A percentile compares a stretch with the other conserved stretches of the same genome.
These are phyloP conservation scores for Kickxella alabastrina DNA, from an alignment of 192 early-diverging fungal species.

Conservation along the genomic window DNA sequence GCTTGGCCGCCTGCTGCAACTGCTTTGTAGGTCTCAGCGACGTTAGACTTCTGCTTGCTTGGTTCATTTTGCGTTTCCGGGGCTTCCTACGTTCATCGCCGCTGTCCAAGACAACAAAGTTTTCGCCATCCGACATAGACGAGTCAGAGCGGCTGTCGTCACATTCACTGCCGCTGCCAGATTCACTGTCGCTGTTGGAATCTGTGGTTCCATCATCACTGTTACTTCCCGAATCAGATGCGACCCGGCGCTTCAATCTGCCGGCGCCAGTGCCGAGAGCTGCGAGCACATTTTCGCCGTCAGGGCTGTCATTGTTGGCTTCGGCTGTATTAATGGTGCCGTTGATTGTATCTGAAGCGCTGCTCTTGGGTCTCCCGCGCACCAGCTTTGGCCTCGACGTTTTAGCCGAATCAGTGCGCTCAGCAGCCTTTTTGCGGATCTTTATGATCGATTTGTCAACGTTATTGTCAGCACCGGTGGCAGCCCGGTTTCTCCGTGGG, in stretches of 20 bases:
- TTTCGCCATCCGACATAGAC: conserved; percentile 12
- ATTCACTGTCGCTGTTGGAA: background rate
- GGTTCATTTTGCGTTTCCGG: conserved; percentile 9
- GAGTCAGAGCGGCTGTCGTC: background rate
- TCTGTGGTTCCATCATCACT: background rate
- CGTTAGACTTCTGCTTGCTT: background rate
- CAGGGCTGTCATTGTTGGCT: background rate
- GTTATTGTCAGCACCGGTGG: conserved; percentile 1
- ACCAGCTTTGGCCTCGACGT: conserved; percentile 11
- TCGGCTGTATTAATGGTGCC: background rate
- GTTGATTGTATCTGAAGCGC: background rate
- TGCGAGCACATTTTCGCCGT: conserved; percentile 6
- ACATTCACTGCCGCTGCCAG: conserved; percentile 3
- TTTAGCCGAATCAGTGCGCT: conserved; percentile 1
- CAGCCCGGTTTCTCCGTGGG: conserved; percentile 22
- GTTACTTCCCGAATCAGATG: background rate
- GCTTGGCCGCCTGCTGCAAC: conserved; percentile 3
- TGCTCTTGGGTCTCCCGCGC: conserved; percentile 20
- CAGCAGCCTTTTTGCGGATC: conserved; percentile 24
- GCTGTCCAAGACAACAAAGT: conserved; percentile 34
- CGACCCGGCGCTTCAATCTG: background rate
- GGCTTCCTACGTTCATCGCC: conserved; percentile 10
- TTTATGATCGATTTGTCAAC: conserved; percentile 22
- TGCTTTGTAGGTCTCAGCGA: background rate
- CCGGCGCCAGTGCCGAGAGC: conserved; percentile 16